phyloP scores from a whole-genome alignment of 345 rosid species.

The Heritiera fomes region DNA sequence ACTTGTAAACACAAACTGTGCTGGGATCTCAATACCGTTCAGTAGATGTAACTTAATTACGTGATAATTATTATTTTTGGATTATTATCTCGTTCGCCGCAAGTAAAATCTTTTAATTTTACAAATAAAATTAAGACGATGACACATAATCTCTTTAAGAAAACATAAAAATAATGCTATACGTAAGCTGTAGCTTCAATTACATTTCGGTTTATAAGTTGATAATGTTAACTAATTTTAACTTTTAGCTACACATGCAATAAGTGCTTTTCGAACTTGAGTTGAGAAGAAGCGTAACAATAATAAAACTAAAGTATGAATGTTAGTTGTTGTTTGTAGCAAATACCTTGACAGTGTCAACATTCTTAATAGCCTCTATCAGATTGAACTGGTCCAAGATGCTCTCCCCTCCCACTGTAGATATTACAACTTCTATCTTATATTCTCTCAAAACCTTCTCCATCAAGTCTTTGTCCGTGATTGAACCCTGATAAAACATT shows the following conservation, averaged over 20 bases:
- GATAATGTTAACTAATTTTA: no score
- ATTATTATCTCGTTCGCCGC: no score
- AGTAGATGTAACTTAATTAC: no score
- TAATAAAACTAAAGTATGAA: neutral
- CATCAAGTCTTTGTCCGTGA: constrained; percentile 25
- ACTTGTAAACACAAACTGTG: no score
- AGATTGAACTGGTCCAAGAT: constrained; percentile 31
- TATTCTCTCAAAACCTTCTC: constrained; percentile 29
- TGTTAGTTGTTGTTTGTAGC: neutral
- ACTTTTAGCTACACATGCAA: neutral
- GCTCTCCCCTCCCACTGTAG: constrained; percentile 35
- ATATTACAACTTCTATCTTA: constrained; percentile 33
- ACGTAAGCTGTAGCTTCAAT: no score
- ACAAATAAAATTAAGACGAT: no score
- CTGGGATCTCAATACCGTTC: neutral
- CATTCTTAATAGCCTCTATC: constrained; percentile 30
- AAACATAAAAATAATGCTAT: no score
- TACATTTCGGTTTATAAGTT: neutral
- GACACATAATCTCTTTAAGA: no score
- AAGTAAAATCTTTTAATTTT: no score
- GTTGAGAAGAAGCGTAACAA: neutral
- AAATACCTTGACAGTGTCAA: constrained; percentile 31
- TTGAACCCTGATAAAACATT: constrained; percentile 28
- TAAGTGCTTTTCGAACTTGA: neutral
- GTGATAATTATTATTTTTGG: no score